These are phyloP conservation scores for Talaromyces funiculosus DNA, from an alignment of 2,329 filamentous ascomycete species.

Conservation along the genomic window DNA sequence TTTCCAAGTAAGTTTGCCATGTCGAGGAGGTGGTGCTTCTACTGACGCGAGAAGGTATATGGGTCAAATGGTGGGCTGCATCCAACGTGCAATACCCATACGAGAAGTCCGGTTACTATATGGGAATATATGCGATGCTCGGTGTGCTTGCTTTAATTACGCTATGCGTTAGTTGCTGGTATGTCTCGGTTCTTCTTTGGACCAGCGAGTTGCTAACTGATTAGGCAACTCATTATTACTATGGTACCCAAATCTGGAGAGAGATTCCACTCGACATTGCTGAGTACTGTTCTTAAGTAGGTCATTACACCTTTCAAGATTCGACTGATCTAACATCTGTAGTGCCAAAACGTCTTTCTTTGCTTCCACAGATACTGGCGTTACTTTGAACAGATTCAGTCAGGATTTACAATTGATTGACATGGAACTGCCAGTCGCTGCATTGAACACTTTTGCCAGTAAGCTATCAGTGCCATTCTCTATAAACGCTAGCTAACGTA, in stretches of 20 bases:
- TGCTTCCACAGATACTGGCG: conserved; percentile 37
- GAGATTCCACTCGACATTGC: conserved; percentile 44
- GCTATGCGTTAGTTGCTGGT: conserved; percentile 35
- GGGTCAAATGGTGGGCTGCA: conserved; percentile 39
- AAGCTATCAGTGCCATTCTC: conserved; percentile 1
- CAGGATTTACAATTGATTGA: conserved; percentile 43
- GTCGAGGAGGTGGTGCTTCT: not conserved
- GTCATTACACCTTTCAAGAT: not conserved
- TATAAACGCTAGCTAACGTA: not conserved
- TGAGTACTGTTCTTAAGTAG: conserved; percentile 46
- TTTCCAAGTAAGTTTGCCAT: conserved; percentile 30
- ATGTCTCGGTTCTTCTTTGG: conserved; percentile 1
- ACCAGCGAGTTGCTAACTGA: not conserved
- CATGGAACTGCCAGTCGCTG: conserved; percentile 38
- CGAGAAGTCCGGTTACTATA: conserved; percentile 30
- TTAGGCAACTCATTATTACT: conserved; percentile 46
- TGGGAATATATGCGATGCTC: conserved; percentile 38
- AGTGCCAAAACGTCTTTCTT: conserved; percentile 41
- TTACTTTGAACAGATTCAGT: conserved; percentile 41
- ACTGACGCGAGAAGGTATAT: conserved; percentile 25
- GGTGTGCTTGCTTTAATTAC: conserved; percentile 32
- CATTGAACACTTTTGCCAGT: conserved; percentile 37
- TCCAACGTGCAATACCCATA: conserved; percentile 33
- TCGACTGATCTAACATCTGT: not conserved
- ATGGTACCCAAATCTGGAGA: conserved; percentile 52